Evolutionary conservation across 73 alveolate genomes (phyloP), one percentile per base, ranked within the genome.

Genomic region (Blepharisma japonicum): DNA sequence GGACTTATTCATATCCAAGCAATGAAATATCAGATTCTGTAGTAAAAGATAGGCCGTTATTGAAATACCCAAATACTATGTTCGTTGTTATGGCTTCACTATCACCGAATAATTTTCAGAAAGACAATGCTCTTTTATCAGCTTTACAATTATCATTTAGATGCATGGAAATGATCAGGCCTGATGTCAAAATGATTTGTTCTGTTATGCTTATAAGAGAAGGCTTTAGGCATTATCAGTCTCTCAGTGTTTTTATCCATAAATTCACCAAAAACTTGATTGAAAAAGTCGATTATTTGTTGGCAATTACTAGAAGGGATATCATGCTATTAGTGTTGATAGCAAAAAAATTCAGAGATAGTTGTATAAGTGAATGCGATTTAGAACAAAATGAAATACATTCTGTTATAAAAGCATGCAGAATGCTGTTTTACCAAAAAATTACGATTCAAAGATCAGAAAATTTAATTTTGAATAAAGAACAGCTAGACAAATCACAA

Each of bases 321-420:
- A 61, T 61, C 23, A n/a, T 20, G 74, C 14, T 39, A 2, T n/a
- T 25, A 14, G 47, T 61, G 14, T 8, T 25, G 2, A 61, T 61
- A 18, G 74, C 74, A 18, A 61, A 61, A 61, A 61, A 61, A 4
- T 61, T 61, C 23, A 61, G 74, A 61, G 74, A 61, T 61, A 39
- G 0, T 2, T 18, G 14, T 3, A 25, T 25, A 20, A 39, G 18
- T 20, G 74, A 61, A 14, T 14, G 23, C 5, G 74, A 61, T 61
- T 25, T 61, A 18, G 74, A 61, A 61, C 38, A 14, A 9, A 39
- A 39, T 2, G 74, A 61, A 61, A 61, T 39, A 61, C 2, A 61
- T 8, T n/a, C 74, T 18, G 74, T 61, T 14, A 39, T 14, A 8
- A 61, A 61, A 61, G 74, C 74, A 20, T 61, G 74, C 48, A 61